Evolutionary conservation across 2,329 filamentous ascomycete genomes (phyloP).

Genomic region (Pseudogymnoascus sp.): DNA sequence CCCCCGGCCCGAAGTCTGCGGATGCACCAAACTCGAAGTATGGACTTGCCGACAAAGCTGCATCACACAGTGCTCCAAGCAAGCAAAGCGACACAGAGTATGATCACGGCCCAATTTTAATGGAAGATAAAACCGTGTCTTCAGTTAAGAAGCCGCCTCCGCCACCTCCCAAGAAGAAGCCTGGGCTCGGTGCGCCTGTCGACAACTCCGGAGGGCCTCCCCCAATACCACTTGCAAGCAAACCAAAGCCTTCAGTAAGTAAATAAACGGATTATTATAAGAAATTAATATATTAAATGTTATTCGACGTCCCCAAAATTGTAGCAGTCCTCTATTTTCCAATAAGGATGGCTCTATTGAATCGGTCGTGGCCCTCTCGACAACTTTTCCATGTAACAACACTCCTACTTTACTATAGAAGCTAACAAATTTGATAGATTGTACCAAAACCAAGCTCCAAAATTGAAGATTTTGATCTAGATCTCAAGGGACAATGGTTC

Average conservation of each 20-base stretch:
- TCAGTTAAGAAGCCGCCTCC: constrained; percentile 30
- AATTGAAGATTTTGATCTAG: constrained; percentile 24
- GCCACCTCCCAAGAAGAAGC: constrained; percentile 28
- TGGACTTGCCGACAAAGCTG: constrained; percentile 26
- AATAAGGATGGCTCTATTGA: neutral
- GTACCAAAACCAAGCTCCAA: neutral
- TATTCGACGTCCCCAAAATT: neutral
- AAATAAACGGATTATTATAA: constrained; percentile 10
- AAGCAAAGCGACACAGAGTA: constrained; percentile 12
- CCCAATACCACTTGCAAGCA: constrained; percentile 22
- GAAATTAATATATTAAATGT: neutral
- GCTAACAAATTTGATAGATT: neutral
- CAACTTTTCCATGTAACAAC: neutral
- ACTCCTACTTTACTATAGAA: neutral
- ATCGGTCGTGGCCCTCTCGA: neutral
- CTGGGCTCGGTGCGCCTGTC: constrained; percentile 20
- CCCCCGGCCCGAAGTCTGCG: constrained; percentile 39
- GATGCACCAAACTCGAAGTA: constrained; percentile 29
- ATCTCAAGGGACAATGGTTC: constrained; percentile 28
- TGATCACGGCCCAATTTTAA: constrained; percentile 13
- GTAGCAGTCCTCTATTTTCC: neutral
- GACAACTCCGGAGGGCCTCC: constrained; percentile 21
- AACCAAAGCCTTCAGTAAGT: constrained; percentile 29
- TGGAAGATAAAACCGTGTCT: constrained; percentile 15
- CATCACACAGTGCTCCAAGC: constrained; percentile 17